Conservation (phyloP, 352 stramenopile species). For the Thraustotheca clavata region DNA sequence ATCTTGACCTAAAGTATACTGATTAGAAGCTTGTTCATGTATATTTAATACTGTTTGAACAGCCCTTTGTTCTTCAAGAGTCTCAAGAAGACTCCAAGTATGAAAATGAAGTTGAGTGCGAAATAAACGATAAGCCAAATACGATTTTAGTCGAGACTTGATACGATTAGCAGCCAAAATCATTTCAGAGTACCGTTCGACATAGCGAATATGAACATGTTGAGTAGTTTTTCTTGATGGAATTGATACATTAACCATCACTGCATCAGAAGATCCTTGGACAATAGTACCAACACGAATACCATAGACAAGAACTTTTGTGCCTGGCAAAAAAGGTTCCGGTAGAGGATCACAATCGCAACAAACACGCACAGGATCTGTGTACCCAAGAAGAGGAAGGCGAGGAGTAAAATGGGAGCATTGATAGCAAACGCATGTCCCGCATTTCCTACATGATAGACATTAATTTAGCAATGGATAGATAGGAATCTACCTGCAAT, state of each 20-base stretch:
- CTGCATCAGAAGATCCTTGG: conserved; percentile 23
- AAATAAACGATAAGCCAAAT: conserved; percentile 68
- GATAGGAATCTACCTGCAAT: conserved; percentile 47
- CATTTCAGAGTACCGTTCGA: conserved; percentile 72
- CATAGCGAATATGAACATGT: conserved; percentile 46
- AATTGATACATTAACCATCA: not conserved
- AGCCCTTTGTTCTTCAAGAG: conserved; percentile 53
- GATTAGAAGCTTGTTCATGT: not conserved
- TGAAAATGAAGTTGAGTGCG: conserved; percentile 79
- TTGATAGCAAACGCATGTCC: conserved; percentile 78
- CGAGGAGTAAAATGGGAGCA: conserved; percentile 69
- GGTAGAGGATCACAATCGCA: conserved; percentile 64
- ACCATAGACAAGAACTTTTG: conserved; percentile 68
- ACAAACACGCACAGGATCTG: conserved; percentile 74
- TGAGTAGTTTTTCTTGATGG: not conserved
- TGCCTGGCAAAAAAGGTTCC: conserved; percentile 48
- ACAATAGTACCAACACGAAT: conserved; percentile 52
- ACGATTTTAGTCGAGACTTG: conserved; percentile 59
- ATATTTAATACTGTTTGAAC: conserved; percentile 63
- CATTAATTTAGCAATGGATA: not conserved
- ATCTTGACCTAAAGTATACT: conserved; percentile 37
- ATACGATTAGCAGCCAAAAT: conserved; percentile 74
- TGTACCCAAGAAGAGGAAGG: conserved; percentile 75
- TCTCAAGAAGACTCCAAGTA: conserved; percentile 76
- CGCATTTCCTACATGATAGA: conserved; percentile 45